These are phyloP conservation scores for Lactuca sativa DNA, from an alignment of 129 eudicot species.

Conservation along the genomic window DNA sequence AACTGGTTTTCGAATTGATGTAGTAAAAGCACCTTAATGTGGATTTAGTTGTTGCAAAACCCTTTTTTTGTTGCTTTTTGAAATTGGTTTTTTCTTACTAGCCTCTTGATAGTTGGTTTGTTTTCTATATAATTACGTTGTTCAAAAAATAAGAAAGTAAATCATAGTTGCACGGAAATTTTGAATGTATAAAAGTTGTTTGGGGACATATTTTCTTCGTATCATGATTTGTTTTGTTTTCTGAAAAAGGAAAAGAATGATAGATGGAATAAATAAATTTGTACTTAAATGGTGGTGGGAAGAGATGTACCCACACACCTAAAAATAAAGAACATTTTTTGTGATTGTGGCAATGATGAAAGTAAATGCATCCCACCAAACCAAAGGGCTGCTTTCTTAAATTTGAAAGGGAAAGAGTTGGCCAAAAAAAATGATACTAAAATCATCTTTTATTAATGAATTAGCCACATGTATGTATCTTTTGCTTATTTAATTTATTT, in stretches of 20 bases:
- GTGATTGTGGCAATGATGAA: slow-evolving; percentile 13
- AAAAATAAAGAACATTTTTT: slow-evolving; percentile 2
- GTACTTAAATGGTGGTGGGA: slow-evolving; percentile 20
- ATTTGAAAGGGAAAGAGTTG: not conserved
- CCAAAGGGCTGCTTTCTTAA: not conserved
- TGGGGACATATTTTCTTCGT: slow-evolving; percentile 5
- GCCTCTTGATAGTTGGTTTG: too few relatives aligned
- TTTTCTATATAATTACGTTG: too few relatives aligned
- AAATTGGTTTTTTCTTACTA: too few relatives aligned
- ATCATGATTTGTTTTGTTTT: not conserved
- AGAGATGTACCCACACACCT: slow-evolving; percentile 17
- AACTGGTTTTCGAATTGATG: too few relatives aligned
- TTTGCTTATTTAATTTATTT: too few relatives aligned
- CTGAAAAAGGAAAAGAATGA: not conserved
- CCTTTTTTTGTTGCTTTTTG: too few relatives aligned
- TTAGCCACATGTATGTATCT: too few relatives aligned
- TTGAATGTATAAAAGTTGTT: slow-evolving; percentile 3
- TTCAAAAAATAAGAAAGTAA: not conserved
- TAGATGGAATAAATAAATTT: slow-evolving; percentile 8
- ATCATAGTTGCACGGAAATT: slow-evolving; percentile 7
- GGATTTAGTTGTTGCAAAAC: too few relatives aligned
- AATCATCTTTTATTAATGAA: not conserved
- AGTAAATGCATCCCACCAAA: not conserved
- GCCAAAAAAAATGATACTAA: not conserved
- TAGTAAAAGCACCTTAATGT: too few relatives aligned